phyloP scores from a whole-genome alignment of 169 alveolate genomes.

The Cytauxzoon felis region DNA sequence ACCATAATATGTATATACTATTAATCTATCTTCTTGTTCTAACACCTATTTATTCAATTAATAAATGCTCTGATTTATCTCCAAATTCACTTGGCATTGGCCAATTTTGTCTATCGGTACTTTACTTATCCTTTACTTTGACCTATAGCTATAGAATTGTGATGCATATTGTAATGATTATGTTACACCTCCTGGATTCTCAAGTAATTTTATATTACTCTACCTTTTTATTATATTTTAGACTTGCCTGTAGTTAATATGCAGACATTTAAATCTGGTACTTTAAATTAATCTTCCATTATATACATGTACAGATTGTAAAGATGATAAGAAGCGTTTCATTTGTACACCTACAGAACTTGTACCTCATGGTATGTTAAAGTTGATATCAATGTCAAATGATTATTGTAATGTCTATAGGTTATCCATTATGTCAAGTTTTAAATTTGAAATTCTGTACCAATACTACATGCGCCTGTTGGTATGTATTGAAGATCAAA shows the following conservation, averaged over 20 bases:
- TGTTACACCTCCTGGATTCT: constrained; percentile 52
- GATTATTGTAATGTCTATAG: background rate
- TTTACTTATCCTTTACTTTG: constrained; percentile 1
- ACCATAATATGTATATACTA: background rate
- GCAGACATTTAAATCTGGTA: constrained; percentile 40
- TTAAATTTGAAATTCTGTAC: constrained; percentile 35
- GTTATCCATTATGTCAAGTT: constrained; percentile 52
- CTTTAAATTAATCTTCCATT: background rate
- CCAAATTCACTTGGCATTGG: constrained; percentile 55
- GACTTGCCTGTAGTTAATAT: constrained; percentile 46
- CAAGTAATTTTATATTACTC: constrained; percentile 14
- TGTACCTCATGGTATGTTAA: constrained; percentile 41
- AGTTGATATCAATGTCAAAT: background rate
- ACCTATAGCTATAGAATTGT: constrained; percentile 22
- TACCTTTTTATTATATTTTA: background rate
- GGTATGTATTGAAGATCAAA: constrained; percentile 5
- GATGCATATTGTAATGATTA: constrained; percentile 39
- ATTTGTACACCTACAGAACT: constrained; percentile 43
- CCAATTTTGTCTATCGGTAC: constrained; percentile 60
- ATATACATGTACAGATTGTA: constrained; percentile 21
- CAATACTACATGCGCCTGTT: constrained; percentile 37
- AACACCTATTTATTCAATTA: background rate
- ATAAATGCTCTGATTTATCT: constrained; percentile 36
- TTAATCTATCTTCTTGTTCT: background rate
- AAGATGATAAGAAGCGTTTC: constrained; percentile 23